A percentile compares a stretch with the other conserved stretches of the same genome.
Evolutionary conservation across 495 filamentous ascomycete species (phyloP).

Genomic region (Bacidia gigantensis): DNA sequence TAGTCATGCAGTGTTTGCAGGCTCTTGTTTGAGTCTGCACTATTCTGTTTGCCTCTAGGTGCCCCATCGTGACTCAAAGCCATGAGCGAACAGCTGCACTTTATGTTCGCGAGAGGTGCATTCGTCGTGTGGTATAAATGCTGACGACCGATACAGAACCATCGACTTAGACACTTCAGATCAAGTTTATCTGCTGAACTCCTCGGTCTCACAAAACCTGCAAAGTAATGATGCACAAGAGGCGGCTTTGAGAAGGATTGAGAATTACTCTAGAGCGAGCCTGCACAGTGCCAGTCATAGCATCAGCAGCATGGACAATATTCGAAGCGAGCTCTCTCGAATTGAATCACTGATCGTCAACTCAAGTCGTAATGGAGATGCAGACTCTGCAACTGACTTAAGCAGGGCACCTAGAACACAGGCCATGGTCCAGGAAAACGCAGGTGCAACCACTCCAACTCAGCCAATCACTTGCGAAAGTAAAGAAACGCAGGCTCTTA

Average conservation of each 20-base stretch:
- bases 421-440: neutral
- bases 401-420: neutral
- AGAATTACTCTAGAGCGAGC: slow-evolving; percentile 6
- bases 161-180: slow-evolving; percentile 8
- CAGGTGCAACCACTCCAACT: neutral
- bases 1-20: too few relatives aligned
- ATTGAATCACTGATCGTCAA: slow-evolving; percentile 6
- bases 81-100: too few relatives aligned
- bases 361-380: neutral
- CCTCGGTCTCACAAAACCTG: slow-evolving; percentile 1
- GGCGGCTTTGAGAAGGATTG: neutral
- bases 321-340: slow-evolving; percentile 6
- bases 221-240: slow-evolving; percentile 4
- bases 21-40: too few relatives aligned
- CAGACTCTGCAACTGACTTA: neutral
- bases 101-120: too few relatives aligned
- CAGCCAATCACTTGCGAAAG: neutral
- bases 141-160: too few relatives aligned
- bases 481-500: neutral
- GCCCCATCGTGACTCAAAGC: too few relatives aligned
- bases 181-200: slow-evolving; percentile 7
- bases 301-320: slow-evolving; percentile 10
- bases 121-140: too few relatives aligned
- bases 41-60: too few relatives aligned
- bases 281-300: slow-evolving; percentile 8